Evolutionary conservation across 768 basidiomycete species (phyloP), one percentile per base, ranked within the genome.

Genomic region (Pleurotus sapidus): DNA sequence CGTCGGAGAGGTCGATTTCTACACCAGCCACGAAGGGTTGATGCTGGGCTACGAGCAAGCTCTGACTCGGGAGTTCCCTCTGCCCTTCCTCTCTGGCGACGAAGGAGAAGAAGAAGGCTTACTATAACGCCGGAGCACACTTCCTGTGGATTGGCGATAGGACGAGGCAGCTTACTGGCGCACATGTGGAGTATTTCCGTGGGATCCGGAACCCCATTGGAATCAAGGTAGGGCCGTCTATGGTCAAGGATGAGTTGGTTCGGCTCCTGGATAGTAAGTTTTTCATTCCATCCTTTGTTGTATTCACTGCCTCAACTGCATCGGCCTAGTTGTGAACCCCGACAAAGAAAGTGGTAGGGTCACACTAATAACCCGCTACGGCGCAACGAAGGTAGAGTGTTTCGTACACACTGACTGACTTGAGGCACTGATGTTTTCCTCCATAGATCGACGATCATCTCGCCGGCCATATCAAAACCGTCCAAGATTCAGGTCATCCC

Each of bases 61-160:
- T 1, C 78, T 98, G 55, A 98, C 97, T 1, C 85, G 95, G 30
- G 73, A 77, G 57, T 80, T 88, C 57, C 73, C 85, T 4, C 49
- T 80, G 0, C 77, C 77, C 73, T 20, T 60, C 64, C 24, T 64
- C 69, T 5, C 49, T 61, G 37, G 61, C 57, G 15, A 58, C 53
- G 3, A 51, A 54, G 9, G 34, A 24, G 14, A 27, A 51, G n/a
- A 24, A 57, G 5, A 76, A 70, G 45, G 84, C 80, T 38, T 82
- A 80, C 68, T 98, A 96, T 73, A 96, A 98, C 68, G 90, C 91
- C 14, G 92, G 93, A 2, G 91, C 93, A 6, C 95, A 95, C 69
- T 96, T 97, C 73, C 71, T 98, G 49, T 99, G 96, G 96, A 92
- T 99, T 55, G 96, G 96, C 0, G 97, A 99, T 72, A 84, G 96